These are phyloP conservation scores for Boletales sp. DNA, from an alignment of 768 basidiomycete genomes.

Conservation along the genomic window DNA sequence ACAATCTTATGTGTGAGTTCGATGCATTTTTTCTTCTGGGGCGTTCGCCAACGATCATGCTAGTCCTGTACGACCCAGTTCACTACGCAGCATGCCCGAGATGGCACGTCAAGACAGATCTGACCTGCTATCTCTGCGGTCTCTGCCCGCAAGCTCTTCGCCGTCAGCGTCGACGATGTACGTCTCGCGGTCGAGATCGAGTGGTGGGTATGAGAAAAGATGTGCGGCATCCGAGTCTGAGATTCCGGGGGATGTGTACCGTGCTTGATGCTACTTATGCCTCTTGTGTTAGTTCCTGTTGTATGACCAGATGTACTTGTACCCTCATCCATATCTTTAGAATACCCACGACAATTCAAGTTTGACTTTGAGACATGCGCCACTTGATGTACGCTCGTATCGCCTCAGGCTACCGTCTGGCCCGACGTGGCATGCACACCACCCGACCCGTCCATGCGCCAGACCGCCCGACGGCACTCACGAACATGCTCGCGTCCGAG, in stretches of 20 bases:
- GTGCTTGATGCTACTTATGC: conserved; percentile 3
- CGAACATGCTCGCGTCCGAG: conserved; percentile 72
- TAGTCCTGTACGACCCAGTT: conserved; percentile 11
- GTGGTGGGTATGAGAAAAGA: conserved; percentile 11
- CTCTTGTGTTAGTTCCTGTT: neutral
- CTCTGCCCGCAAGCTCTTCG: neutral
- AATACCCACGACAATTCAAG: too few species aligned
- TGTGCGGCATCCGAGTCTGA: conserved; percentile 26
- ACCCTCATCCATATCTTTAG: too few species aligned
- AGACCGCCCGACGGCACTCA: conserved; percentile 38
- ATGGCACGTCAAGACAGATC: conserved; percentile 1
- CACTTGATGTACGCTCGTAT: too few species aligned
- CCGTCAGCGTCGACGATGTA: neutral
- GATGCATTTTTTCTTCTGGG: neutral
- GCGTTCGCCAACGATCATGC: neutral
- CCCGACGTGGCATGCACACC: conserved; percentile 12
- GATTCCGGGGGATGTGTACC: conserved; percentile 15
- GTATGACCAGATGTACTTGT: too few species aligned
- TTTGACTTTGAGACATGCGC: too few species aligned
- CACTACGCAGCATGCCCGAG: conserved; percentile 1
- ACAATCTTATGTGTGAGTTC: conserved; percentile 21
- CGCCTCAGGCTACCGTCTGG: too few species aligned
- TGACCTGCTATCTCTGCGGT: neutral
- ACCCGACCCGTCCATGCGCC: conserved; percentile 5
- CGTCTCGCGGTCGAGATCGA: neutral